Evolutionary conservation across 805 yeast species (phyloP), one percentile per base, ranked within the genome.

Genomic region (Kregervanrija delftensis): DNA sequence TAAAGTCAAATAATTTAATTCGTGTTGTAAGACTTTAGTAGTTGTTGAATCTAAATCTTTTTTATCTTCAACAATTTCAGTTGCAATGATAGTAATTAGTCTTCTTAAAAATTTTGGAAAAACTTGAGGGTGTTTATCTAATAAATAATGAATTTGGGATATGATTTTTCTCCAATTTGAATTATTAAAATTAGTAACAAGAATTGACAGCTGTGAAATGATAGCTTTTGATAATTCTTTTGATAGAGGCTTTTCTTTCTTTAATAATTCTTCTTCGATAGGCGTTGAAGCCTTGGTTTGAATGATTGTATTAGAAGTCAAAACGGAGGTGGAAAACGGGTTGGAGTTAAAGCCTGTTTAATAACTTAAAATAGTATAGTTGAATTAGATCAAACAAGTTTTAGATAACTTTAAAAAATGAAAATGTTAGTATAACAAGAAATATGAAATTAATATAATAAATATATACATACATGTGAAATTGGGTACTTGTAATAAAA

Each of bases 191-290:
- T 76, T 70, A 34, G 75, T 64, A 41, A 74, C 63, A 40, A 80
- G 62, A 40, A 81, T 67, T 14, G 76, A 68, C 36, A 82, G 56
- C 60, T 82, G 87, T 33, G 79, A 72, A 46, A 71, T 56, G 38
- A 72, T 61, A 42, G 76, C 67, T 47, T 49, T 53, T 38, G 40
- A 34, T 30, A 57, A 40, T 37, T 51, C 55, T 39, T 44, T 45
- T 14, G 52, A 30, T 30, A 52, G 32, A 10, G 51, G 43, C 14
- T 49, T 40, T 30, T 41, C n/a, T 13, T 15, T 35, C 30, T 30
- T 32, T 12, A 11, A 4, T 32, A 32, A 32, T 32, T 22, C 28
- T 22, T 22, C 28, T 22, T 36, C 34, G 37, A 13, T 44, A 56
- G 60, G 61, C 59, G 55, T 42, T 33, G 37, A 33, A 39, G 61